phyloP scores from a whole-genome alignment of 129 eudicot genomes.

The Glebionis coronaria region DNA sequence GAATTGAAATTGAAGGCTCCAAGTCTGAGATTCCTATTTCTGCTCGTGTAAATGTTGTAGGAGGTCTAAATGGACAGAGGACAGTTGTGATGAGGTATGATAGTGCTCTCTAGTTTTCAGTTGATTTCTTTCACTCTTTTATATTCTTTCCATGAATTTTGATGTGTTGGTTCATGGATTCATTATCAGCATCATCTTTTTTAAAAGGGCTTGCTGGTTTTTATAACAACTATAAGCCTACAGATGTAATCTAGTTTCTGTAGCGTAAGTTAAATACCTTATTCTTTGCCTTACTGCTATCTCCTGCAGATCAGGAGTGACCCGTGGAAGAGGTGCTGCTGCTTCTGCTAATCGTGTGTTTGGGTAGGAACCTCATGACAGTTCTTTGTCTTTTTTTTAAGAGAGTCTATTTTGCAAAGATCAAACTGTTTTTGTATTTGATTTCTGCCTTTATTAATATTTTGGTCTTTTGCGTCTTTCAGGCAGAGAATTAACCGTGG shows the following conservation, averaged over 20 bases:
- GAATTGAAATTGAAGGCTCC: conserved; percentile 69
- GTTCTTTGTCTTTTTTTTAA: not conserved
- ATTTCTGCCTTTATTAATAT: not conserved
- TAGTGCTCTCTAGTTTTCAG: not conserved
- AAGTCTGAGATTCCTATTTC: conserved; percentile 48
- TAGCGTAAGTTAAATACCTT: not conserved
- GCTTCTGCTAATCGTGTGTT: conserved; percentile 37
- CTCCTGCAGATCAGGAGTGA: conserved; percentile 53
- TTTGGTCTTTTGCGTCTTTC: not conserved
- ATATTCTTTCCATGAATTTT: not conserved
- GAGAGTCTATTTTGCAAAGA: not conserved
- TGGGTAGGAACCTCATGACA: conserved; percentile 35
- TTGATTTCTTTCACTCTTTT: not conserved
- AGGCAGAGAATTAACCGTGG: conserved; percentile 57
- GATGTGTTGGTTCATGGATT: not conserved
- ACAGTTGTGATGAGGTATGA: conserved; percentile 78
- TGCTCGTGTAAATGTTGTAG: conserved; percentile 75
- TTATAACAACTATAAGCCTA: too few relatives aligned
- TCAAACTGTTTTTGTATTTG: not conserved
- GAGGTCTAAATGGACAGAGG: conserved; percentile 73
- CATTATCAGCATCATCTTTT: too few relatives aligned
- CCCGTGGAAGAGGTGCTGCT: conserved; percentile 50
- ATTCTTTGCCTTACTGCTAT: not conserved
- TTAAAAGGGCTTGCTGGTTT: too few relatives aligned
- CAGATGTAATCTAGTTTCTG: too few relatives aligned